A percentile compares a stretch with the other conserved stretches of the same genome.
These are phyloP conservation scores for Ananas comosus DNA, from an alignment of 176 grass and related monocot genomes.

Conservation along the genomic window DNA sequence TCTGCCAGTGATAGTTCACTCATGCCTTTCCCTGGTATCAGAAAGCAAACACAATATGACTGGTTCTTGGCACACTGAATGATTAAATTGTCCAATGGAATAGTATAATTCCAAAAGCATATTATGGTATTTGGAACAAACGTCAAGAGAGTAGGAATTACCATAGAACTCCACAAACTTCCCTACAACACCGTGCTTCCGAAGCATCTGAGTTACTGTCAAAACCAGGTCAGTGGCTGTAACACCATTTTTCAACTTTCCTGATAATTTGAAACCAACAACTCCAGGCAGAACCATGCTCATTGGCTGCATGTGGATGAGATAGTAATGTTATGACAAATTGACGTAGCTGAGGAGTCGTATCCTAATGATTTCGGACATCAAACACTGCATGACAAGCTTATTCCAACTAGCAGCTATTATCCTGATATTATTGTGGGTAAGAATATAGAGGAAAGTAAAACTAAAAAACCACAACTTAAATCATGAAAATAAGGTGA, in stretches of 20 bases:
- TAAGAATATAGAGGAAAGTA: too few species aligned
- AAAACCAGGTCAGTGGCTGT: conserved; percentile 96
- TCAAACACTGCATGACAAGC: too few species aligned
- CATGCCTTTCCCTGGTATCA: conserved; percentile 64
- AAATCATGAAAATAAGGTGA: too few species aligned
- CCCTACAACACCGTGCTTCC: conserved; percentile 96
- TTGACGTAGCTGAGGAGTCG: background rate
- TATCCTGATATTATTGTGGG: too few species aligned
- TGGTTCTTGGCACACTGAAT: background rate
- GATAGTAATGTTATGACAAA: conserved; percentile 11
- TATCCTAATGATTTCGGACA: background rate
- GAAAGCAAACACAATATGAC: background rate
- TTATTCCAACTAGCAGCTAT: too few species aligned
- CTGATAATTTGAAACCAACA: conserved; percentile 86
- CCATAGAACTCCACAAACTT: conserved; percentile 98
- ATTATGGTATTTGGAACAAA: background rate
- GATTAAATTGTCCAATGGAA: background rate
- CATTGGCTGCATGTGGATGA: conserved; percentile 59
- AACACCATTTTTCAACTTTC: conserved; percentile 84
- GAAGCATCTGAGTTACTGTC: conserved; percentile 90
- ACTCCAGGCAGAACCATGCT: conserved; percentile 97
- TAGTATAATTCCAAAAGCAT: background rate
- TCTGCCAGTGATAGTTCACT: conserved; percentile 81
- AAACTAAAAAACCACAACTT: too few species aligned
- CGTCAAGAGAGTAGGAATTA: conserved; percentile 11